Evolutionary conservation across 139 green algal species (phyloP), one percentile per base, ranked within the genome.

Genomic region (Chlamydomonas asymmetrica): DNA sequence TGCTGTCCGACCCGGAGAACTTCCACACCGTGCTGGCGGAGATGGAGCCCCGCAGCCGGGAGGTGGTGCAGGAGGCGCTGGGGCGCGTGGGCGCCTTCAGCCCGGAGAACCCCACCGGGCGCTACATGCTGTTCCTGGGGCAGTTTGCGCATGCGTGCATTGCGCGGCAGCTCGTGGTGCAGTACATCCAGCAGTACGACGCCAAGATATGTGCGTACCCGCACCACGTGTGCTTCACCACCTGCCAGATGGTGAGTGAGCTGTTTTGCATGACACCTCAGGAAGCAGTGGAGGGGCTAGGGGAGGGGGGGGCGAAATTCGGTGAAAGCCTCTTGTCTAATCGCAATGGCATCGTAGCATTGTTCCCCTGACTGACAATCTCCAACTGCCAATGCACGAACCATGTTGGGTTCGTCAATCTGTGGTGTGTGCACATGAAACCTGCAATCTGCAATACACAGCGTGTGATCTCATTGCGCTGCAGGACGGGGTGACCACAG

Each of bases 31-130:
- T 78, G 35, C n/a, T 65, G 35, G 41, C 67, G 18, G 62, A 66
- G 39, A 45, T 78, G 35, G 59, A 78, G 32, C 59, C 43, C 1
- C 27, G 5, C 62, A 64, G 34, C 25, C 54, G 20, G 61, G 48
- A 50, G 63, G 29, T 72, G 72, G 69, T 75, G 52, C 45, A 16
- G 10, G 38, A 56, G 69, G n/a, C 76, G 25, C 66, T 86, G 52
- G 81, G 81, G 31, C 60, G 49, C 31, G 45, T 83, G 74, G 68
- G 77, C 27, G 64, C 75, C 54, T 86, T 86, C 67, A 72, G 57
- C 70, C 81, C 81, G 4, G 66, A 56, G 37, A 86, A 86, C 67
- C 81, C 81, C 54, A 86, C 81, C 34, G 76, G 76, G 38, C 60
- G 66, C 32, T 84, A 82, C 70, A 68, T 52, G 39, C 71, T 86